phyloP scores from a whole-genome alignment of 2,329 filamentous ascomycete genomes.

The Ascochyta pisi region DNA sequence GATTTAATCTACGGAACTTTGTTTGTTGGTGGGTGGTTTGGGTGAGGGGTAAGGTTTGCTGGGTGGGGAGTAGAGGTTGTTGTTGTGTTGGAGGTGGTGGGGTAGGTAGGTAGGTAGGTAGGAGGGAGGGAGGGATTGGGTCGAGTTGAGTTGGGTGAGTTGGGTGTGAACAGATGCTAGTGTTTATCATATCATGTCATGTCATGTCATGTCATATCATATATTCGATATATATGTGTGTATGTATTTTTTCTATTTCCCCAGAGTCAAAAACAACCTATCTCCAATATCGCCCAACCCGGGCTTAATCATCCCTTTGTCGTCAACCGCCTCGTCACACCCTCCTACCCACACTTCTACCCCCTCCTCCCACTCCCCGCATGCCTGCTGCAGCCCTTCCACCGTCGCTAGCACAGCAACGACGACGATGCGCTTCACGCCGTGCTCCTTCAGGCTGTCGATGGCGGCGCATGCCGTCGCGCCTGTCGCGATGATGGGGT shows the following conservation, averaged over 20 bases:
- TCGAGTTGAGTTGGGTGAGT: too few species aligned
- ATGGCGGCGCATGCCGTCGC: slow-evolving; percentile 90
- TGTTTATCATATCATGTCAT: too few species aligned
- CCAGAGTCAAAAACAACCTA: slow-evolving; percentile 84
- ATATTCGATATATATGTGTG: too few species aligned
- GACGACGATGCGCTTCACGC: slow-evolving; percentile 80
- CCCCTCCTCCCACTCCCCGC: slow-evolving; percentile 77
- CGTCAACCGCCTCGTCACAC: slow-evolving; percentile 75
- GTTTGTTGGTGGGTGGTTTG: too few species aligned
- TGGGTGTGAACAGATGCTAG: too few species aligned
- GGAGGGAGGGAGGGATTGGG: too few species aligned
- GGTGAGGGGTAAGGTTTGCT: too few species aligned
- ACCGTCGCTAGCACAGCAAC: slow-evolving; percentile 76
- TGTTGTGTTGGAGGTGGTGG: too few species aligned
- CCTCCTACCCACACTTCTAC: slow-evolving; percentile 84
- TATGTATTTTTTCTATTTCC: slow-evolving; percentile 63
- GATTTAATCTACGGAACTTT: too few species aligned
- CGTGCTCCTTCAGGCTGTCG: slow-evolving; percentile 88
- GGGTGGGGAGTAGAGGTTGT: too few species aligned
- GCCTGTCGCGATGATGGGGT: slow-evolving; percentile 93
- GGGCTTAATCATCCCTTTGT: slow-evolving; percentile 87
- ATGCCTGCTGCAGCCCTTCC: slow-evolving; percentile 74
- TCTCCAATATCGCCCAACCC: slow-evolving; percentile 92
- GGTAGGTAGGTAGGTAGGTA: too few species aligned
- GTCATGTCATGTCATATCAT: too few species aligned